These are phyloP conservation scores for Kalaharituber pfeilii DNA, from an alignment of 2,329 filamentous ascomycete genomes.

Conservation along the genomic window DNA sequence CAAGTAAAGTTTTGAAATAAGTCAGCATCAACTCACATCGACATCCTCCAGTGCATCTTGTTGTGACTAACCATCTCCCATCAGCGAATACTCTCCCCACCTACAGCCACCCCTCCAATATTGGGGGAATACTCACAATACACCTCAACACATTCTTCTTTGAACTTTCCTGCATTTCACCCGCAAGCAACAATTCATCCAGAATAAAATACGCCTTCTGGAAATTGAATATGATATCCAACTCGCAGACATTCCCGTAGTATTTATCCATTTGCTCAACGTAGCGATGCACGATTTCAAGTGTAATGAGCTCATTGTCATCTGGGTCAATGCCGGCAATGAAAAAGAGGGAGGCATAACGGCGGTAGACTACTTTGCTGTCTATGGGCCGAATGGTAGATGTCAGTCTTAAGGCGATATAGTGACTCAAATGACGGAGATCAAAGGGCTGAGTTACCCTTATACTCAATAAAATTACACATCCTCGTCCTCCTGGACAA, in stretches of 20 bases:
- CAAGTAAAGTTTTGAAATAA: neutral
- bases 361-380: constrained; percentile 95
- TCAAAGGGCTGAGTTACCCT: too few relatives aligned
- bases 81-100: neutral
- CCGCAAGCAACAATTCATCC: constrained; percentile 84
- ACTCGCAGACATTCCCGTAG: constrained; percentile 98
- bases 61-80: constrained; percentile 32
- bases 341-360: constrained; percentile 97
- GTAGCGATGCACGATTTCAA: constrained; percentile 97
- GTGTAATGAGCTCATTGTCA: constrained; percentile 94
- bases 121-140: constrained; percentile 40
- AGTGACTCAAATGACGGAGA: constrained; percentile 33
- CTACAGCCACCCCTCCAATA: neutral
- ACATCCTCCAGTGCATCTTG: constrained; percentile 97
- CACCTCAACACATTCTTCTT: constrained; percentile 97
- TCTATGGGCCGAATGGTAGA: constrained; percentile 45
- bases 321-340: constrained; percentile 94
- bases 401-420: too few relatives aligned
- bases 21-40: constrained; percentile 56
- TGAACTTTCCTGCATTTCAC: constrained; percentile 95
- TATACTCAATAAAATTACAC: constrained; percentile 99
- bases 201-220: constrained; percentile 99
- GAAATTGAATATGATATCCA: constrained; percentile 99
- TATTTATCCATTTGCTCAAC: constrained; percentile 99
- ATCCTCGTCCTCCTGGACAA: constrained; percentile 90